Evolutionary conservation across 768 basidiomycete genomes (phyloP).

Genomic region (Tubosaeta brunneosetosa): DNA sequence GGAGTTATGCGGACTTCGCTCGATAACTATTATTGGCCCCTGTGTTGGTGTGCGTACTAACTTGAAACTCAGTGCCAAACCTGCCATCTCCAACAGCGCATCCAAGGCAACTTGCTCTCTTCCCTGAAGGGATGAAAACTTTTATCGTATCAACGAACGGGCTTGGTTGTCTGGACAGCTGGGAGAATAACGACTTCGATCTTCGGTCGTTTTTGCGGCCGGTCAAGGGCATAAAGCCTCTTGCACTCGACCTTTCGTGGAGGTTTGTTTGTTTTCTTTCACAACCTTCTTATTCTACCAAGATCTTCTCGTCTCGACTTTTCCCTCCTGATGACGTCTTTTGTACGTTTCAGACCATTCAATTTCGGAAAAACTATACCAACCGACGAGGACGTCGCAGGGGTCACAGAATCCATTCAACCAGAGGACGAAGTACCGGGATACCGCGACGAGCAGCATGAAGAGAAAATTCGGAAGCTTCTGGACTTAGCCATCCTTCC

Average conservation of each 20-base stretch:
- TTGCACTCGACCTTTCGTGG: conserved; percentile 64
- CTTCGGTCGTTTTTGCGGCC: conserved; percentile 39
- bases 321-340: not conserved
- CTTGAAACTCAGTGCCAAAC: conserved; percentile 44
- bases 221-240: conserved; percentile 53
- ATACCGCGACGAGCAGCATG: conserved; percentile 13
- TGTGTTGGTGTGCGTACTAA: conserved; percentile 15
- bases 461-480: conserved; percentile 6
- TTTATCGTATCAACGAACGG: conserved; percentile 25
- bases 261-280: conserved; percentile 38
- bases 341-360: conserved; percentile 39
- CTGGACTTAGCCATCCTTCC: conserved; percentile 6
- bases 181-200: conserved; percentile 1
- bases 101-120: conserved; percentile 26
- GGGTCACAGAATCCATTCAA: conserved; percentile 14
- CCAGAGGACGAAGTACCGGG: conserved; percentile 10
- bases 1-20: conserved; percentile 22
- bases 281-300: not conserved
- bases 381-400: conserved; percentile 29
- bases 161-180: not conserved
- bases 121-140: conserved; percentile 30
- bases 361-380: conserved; percentile 35
- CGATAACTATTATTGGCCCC: conserved; percentile 17
- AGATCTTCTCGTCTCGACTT: not conserved
- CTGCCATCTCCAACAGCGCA: conserved; percentile 52